Conservation (phyloP, 768 basidiomycete species). For the Hydnomerulius pinastri region DNA sequence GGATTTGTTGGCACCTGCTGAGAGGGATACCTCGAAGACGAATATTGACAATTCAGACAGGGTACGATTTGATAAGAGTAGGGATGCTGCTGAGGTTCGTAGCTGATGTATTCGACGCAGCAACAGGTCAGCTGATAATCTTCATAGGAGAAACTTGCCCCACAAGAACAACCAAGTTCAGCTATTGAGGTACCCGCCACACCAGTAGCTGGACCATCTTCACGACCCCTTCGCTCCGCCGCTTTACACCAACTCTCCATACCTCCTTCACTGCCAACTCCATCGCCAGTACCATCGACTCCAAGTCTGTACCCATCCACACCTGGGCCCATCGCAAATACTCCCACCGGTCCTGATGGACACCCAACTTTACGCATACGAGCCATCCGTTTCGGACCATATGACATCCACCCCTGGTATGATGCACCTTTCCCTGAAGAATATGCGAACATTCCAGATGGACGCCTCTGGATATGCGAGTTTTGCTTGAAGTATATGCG, state of each 20-base stretch:
- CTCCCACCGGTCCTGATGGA: conserved; percentile 23
- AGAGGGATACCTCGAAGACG: conserved; percentile 76
- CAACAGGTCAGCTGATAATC: conserved; percentile 8
- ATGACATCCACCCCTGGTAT: conserved; percentile 97
- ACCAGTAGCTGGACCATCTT: conserved; percentile 55
- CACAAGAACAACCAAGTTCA: conserved; percentile 37
- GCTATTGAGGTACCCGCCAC: conserved; percentile 35
- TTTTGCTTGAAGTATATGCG: conserved; percentile 99
- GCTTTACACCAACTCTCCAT: conserved; percentile 40
- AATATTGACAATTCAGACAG: conserved; percentile 62
- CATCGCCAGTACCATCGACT: conserved; percentile 42
- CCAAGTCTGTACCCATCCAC: conserved; percentile 33
- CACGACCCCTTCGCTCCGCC: conserved; percentile 64
- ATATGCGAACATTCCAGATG: conserved; percentile 89
- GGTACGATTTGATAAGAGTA: conserved; percentile 70
- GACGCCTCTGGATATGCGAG: conserved; percentile 94
- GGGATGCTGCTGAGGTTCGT: conserved; percentile 73
- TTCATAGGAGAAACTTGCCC: conserved; percentile 50
- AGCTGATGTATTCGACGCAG: background rate
- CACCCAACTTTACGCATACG: conserved; percentile 65
- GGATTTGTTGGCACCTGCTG: conserved; percentile 66
- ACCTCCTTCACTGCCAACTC: conserved; percentile 29
- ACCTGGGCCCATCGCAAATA: conserved; percentile 35
- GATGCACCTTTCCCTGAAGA: conserved; percentile 99
- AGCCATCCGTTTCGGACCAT: conserved; percentile 86